Evolutionary conservation across 345 rosid genomes (phyloP), one percentile per base, ranked within the genome.

Genomic region (Salix viminalis): DNA sequence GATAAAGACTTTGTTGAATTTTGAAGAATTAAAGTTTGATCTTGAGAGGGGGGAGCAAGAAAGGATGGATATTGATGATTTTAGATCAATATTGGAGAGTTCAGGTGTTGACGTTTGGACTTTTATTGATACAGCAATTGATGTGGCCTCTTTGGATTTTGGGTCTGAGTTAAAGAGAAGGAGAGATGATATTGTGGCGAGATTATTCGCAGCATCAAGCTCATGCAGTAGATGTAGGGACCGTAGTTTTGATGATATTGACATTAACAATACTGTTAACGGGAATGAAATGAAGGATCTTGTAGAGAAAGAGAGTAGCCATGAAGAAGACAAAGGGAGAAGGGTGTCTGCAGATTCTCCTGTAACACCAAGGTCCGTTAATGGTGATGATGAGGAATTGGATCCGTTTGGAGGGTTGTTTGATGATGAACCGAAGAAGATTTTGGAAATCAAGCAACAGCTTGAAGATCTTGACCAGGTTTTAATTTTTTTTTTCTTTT

Each of bases 401-500:
- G 98, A 96, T 89, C 97, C 93, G 1, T 94, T 84, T 70, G 97
- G 88, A 65, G 97, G 97, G 60, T 87, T 96, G 86, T 94, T 94
- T 77, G 99, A 96, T 77, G 99, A 96, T 83, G 98, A 96, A 61
- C 95, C 89, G 77, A 96, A 84, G 88, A 89, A 74, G 77, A 80
- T 96, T 86, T 76, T 91, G 21, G 97, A 92, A 69, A 96, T 96
- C 81, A 96, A 90, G 78, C 90, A 89, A 79, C 90, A 76, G 19
- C 95, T 96, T 69, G 99, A 96, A 86, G 90, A 90, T 82, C 94
- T 91, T 79, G 87, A 91, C 82, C 97, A 92, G 99, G 99, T 96
- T 78, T 74, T 67, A 23, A 34, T 52, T 30, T 7, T 41, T 41
- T 39, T 30, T 30, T 30, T 28, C 2, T 2, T 2, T 67, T 23